Percentiles rank a stretch among this genome's conserved stretches.
Evolutionary conservation across 1,284 basidiomycete genomes (phyloP).

Genomic region (Lentinula novae-zelandiae): DNA sequence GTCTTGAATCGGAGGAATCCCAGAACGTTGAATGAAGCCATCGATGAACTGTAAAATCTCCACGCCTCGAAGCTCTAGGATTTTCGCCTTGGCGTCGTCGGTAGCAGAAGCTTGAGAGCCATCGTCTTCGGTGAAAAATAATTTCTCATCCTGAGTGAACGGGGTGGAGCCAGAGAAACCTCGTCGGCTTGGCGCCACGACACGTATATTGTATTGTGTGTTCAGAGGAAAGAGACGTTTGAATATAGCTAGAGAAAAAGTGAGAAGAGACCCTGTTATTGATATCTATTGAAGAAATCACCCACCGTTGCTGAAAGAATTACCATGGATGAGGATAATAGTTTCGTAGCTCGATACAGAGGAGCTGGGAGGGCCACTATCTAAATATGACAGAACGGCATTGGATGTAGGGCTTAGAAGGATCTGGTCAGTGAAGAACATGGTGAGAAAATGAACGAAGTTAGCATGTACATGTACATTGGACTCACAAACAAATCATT

Average conservation of each 20-base stretch:
- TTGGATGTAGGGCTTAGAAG: background rate
- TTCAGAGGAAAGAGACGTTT: slow-evolving; percentile 1
- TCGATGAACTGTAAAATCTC: slow-evolving; percentile 12
- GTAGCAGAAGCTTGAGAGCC: background rate
- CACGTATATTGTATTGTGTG: slow-evolving; percentile 2
- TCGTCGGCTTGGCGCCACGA: slow-evolving; percentile 11
- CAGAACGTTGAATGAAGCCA: slow-evolving; percentile 5
- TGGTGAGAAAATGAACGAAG: slow-evolving; percentile 15
- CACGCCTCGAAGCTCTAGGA: slow-evolving; percentile 6
- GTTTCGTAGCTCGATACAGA: slow-evolving; percentile 1
- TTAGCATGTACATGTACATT: too few species aligned
- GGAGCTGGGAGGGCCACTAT: slow-evolving; percentile 1
- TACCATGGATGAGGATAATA: slow-evolving; percentile 1
- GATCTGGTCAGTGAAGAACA: background rate
- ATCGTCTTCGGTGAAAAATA: background rate
- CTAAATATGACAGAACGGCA: background rate
- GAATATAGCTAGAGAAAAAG: background rate
- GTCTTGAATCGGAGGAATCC: slow-evolving; percentile 6
- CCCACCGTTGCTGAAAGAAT: slow-evolving; percentile 3
- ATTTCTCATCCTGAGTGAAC: background rate
- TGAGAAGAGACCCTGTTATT: too few species aligned
- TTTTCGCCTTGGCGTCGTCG: background rate
- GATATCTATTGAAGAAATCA: too few species aligned
- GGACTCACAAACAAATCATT: too few species aligned
- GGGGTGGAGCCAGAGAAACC: slow-evolving; percentile 10